Evolutionary conservation across 2,329 filamentous ascomycete genomes (phyloP), one percentile per base, ranked within the genome.

Genomic region (Xylaria polymorpha): DNA sequence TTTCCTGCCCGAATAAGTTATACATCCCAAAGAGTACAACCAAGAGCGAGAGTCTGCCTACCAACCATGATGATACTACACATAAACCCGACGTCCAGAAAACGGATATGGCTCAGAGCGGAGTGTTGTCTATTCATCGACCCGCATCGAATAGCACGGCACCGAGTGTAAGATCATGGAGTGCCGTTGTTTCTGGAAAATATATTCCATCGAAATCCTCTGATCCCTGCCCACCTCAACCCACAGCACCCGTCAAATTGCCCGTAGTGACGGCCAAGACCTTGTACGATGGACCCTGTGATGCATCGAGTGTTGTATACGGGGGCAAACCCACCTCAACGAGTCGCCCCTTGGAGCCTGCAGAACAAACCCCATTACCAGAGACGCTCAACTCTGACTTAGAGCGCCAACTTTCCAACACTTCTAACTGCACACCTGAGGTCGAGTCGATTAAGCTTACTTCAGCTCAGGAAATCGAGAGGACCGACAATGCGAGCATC

Each of bases 141-240:
- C 35, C 44, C 2, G 2, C 1, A 25, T 32, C 46, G 18, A 44
- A 8, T 9, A 25, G 7, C 4, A 3, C 3, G 15, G 25, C 12
- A 18, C 25, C 46, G 10, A 25, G 3, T 2, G 1, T 0, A 1
- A 64, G 15, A 55, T 44, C 44, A 4, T 69, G 67, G 67, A 69
- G 67, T 48, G 62, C 57, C 4, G 55, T 69, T n/a, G 67, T 66
- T 14, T 62, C 67, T 22, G 53, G 67, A 48, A 66, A 7, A 41
- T 62, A 66, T 25, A 25, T 50, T 8, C 53, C 66, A 7, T 64
- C 64, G 10, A 22, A 43, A 46, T 7, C 20, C 32, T 46, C 55
- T 12, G 25, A 25, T 25, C 14, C 41, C 6, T 35, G 25, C 12
- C 44, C 55, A 29, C 22, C 41, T 43, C 39, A 14, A n/a, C 7